Base-by-base conservation (phyloP, 139 green algal species). In the Bryopsis sp. region DNA sequence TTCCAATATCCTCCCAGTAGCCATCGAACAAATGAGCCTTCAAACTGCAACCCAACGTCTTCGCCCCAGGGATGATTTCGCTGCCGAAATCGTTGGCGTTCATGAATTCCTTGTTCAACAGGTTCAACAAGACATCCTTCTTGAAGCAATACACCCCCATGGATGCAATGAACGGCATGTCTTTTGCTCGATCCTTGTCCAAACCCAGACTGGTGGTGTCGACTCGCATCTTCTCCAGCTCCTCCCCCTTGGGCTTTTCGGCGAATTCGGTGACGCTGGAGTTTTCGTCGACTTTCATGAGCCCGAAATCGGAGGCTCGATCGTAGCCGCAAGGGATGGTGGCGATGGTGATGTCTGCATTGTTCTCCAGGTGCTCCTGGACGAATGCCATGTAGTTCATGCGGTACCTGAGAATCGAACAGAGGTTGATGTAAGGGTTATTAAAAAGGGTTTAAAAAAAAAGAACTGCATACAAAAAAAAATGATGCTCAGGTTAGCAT, bases 131-230 rank as follows among this genome's bases (percentile, higher is more conserved):
- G 19, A 91, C 80, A 2, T 84, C 68, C 83, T 97, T 97, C 81
- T 96, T 97, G 88, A 99, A 99, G 31, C 99, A 91, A 73, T 99
- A 99, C 84, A 99, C 98, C 67, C 95, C 95, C 95, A 99, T 99
- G 67, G 84, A 95, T 1, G 94, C 95, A 60, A 99, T 98, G 90
- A 88, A 99, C 5, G 90, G 87, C 78, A 89, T 88, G 72, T 90
- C 64, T 60, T 76, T 35, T 0, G 91, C 90, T 61, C 91, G 82
- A 54, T 85, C 82, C 2, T 79, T 46, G 22, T 72, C 76, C 58
- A 96, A 85, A 8, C 84, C 77, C 48, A 89, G 69, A 8, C 85
- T 64, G 1, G 79, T 86, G 8, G 93, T 98, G 85, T 98, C 93
- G 63, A 97, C 92, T 73, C 78, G 73, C 93, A 97, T 97, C 5